These are phyloP conservation scores for Moesziomyces antarcticus DNA, from an alignment of 1,284 basidiomycete genomes.

Conservation along the genomic window DNA sequence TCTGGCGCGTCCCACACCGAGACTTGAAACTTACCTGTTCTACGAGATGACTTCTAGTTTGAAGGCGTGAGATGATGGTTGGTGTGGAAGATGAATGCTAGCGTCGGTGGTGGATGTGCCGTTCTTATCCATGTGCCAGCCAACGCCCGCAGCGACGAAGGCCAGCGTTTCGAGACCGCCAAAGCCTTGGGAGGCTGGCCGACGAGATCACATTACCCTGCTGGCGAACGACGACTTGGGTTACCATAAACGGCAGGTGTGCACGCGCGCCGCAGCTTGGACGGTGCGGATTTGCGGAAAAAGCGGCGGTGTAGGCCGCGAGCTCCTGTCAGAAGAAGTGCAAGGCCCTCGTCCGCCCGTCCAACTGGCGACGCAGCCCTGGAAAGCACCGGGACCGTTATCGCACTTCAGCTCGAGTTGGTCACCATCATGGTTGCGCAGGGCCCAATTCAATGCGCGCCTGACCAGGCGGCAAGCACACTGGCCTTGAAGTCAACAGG, in stretches of 20 bases:
- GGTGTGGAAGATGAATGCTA: too few relatives aligned
- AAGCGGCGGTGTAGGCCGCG: background rate
- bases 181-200: constrained; percentile 1
- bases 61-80: too few relatives aligned
- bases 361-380: too few relatives aligned
- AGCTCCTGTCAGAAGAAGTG: background rate
- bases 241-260: constrained; percentile 15
- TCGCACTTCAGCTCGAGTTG: background rate
- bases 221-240: background rate
- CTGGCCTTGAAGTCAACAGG: too few relatives aligned
- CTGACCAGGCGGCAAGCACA: too few relatives aligned
- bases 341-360: background rate
- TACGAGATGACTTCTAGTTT: too few relatives aligned
- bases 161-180: background rate
- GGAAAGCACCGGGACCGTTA: too few relatives aligned
- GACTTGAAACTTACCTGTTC: too few relatives aligned
- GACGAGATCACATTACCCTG: background rate
- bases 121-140: background rate
- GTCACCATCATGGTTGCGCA: too few relatives aligned
- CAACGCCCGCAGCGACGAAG: background rate
- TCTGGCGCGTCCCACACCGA: too few relatives aligned
- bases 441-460: too few relatives aligned
- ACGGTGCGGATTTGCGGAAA: background rate
- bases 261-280: background rate
- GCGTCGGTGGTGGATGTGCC: background rate